These are phyloP conservation scores for Miscanthus sacchariflorus DNA, from an alignment of 202 grass and related monocot genomes.

Conservation along the genomic window DNA sequence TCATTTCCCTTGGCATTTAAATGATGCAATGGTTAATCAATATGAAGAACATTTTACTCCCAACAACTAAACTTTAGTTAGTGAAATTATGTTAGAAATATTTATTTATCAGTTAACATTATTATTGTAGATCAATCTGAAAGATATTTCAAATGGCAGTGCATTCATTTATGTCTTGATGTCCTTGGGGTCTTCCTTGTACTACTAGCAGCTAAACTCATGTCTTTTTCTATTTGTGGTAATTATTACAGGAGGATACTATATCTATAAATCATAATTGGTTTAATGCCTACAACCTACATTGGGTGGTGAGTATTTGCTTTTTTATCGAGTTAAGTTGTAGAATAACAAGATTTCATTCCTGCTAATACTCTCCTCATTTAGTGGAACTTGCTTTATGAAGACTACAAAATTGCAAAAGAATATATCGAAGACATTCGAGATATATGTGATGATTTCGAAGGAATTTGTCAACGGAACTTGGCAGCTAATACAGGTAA, in stretches of 20 bases:
- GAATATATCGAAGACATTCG: constrained; percentile 98
- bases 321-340: constrained; percentile 34
- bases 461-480: constrained; percentile 83
- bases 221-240: not conserved
- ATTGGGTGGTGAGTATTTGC: constrained; percentile 73
- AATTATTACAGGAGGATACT: constrained; percentile 78
- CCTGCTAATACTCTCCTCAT: constrained; percentile 27
- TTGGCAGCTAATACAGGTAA: constrained; percentile 92
- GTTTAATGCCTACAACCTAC: constrained; percentile 96
- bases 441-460: constrained; percentile 90
- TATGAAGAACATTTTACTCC: constrained; percentile 31
- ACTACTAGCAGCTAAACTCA: not conserved
- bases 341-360: constrained; percentile 35
- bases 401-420: constrained; percentile 93
- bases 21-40: constrained; percentile 16
- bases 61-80: constrained; percentile 15
- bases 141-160: constrained; percentile 16
- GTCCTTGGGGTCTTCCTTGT: not conserved
- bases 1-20: constrained; percentile 27
- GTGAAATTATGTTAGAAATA: not conserved
- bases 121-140: constrained; percentile 22
- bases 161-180: constrained; percentile 23
- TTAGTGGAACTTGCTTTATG: constrained; percentile 89
- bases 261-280: constrained; percentile 99
- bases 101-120: constrained; percentile 9